These are phyloP conservation scores for Colletotrichum gloeosporioides DNA, from an alignment of 2,329 filamentous ascomycete species.

Conservation along the genomic window DNA sequence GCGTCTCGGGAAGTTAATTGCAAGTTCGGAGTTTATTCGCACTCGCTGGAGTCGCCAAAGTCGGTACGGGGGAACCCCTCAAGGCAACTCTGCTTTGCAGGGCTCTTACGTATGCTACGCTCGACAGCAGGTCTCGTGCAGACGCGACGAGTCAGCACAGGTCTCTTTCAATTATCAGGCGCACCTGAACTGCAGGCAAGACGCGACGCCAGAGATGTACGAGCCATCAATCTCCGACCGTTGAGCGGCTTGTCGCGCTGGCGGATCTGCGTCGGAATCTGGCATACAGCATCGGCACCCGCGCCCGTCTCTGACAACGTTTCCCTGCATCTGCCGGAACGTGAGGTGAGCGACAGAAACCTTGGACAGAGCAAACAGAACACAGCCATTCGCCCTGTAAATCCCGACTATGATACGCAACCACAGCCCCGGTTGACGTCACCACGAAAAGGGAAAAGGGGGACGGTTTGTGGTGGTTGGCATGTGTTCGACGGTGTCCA, in stretches of 20 bases:
- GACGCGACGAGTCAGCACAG: neutral
- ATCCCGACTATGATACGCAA: slow-evolving; percentile 5
- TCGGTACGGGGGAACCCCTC: neutral
- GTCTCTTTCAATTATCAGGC: neutral
- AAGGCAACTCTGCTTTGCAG: neutral
- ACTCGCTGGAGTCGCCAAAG: neutral
- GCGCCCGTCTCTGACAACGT: neutral
- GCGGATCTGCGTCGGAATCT: neutral
- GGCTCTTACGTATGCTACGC: neutral
- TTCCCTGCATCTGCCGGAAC: neutral
- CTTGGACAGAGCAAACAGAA: neutral
- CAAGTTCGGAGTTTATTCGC: neutral
- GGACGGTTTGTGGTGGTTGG: neutral
- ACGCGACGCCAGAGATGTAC: neutral
- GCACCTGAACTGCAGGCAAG: neutral
- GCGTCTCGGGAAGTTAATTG: neutral
- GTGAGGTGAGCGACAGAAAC: neutral
- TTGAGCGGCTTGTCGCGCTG: neutral
- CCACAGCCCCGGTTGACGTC: neutral
- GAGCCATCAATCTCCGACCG: neutral
- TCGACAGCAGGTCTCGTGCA: neutral
- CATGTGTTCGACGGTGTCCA: neutral
- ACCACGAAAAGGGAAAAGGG: neutral
- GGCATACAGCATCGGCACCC: neutral
- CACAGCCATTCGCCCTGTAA: neutral